phyloP scores from a whole-genome alignment of 768 basidiomycete species.

The Leccinum subgranulosum region DNA sequence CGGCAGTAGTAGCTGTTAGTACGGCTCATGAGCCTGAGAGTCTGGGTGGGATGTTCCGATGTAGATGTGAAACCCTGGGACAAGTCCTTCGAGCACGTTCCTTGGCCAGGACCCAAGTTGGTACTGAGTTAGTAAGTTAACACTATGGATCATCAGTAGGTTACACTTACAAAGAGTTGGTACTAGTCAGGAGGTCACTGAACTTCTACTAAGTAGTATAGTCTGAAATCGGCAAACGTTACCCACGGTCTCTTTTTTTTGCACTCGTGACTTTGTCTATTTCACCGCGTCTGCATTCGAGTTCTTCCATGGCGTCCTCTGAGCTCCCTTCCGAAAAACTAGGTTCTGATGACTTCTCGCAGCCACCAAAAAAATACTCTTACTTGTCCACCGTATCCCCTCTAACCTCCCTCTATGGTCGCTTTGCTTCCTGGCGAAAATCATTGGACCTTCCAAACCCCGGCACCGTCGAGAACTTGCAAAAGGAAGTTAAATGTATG shows the following conservation, averaged over 20 bases:
- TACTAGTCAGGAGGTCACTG: too few species aligned
- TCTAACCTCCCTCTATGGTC: slow-evolving; percentile 62
- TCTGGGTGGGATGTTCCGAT: neutral
- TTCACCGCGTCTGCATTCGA: slow-evolving; percentile 9
- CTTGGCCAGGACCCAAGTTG: too few species aligned
- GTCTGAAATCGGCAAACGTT: slow-evolving; percentile 17
- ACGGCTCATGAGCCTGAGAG: too few species aligned
- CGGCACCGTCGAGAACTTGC: slow-evolving; percentile 89
- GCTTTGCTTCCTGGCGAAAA: slow-evolving; percentile 79
- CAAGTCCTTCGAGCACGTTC: neutral
- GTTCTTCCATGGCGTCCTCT: slow-evolving; percentile 43
- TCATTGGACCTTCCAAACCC: slow-evolving; percentile 83
- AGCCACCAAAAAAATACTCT: slow-evolving; percentile 38
- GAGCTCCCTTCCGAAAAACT: slow-evolving; percentile 39
- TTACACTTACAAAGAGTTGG: too few species aligned
- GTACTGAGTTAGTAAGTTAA: too few species aligned
- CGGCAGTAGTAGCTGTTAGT: neutral
- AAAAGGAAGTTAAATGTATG: slow-evolving; percentile 89
- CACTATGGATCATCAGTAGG: too few species aligned
- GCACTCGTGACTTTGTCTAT: slow-evolving; percentile 19
- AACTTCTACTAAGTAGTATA: too few species aligned
- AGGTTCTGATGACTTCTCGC: slow-evolving; percentile 36
- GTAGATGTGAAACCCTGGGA: neutral
- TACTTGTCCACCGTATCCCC: slow-evolving; percentile 42
- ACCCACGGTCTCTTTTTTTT: slow-evolving; percentile 36